A percentile compares a stretch with the other conserved stretches of the same genome.
phyloP scores from a whole-genome alignment of 176 grass and related monocot genomes.

The Stipa capillata region DNA sequence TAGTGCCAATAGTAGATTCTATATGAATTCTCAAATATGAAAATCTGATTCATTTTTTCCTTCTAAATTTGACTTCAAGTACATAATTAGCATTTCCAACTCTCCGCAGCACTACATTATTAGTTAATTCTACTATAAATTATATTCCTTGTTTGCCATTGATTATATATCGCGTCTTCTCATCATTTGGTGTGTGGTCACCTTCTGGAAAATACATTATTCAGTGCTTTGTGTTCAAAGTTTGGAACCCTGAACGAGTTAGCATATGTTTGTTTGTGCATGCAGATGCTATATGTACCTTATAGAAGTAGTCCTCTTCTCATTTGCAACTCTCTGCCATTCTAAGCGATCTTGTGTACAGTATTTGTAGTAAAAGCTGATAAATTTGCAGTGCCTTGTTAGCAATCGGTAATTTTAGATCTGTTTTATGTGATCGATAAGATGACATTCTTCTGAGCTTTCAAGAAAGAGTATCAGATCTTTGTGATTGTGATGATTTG shows the following conservation, averaged over 20 bases:
- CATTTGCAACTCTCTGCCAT: not conserved
- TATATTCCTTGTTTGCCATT: not conserved
- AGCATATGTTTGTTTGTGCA: not conserved
- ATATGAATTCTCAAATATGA: not conserved
- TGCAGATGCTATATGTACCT: not conserved
- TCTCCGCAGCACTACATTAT: not conserved
- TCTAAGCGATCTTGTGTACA: not conserved
- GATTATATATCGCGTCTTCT: not conserved
- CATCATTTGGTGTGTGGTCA: not conserved
- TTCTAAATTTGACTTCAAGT: not conserved
- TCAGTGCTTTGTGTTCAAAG: not conserved
- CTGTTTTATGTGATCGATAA: not conserved
- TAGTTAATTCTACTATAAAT: not conserved
- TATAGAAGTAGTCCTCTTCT: not conserved
- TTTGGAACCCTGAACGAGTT: not conserved
- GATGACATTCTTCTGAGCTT: not conserved
- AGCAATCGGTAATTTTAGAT: not conserved
- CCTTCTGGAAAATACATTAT: not conserved
- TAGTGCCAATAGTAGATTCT: no score
- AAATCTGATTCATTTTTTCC: not conserved
- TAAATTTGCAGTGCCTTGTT: not conserved
- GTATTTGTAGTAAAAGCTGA: not conserved
- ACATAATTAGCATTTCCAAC: not conserved
- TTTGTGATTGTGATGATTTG: not conserved
- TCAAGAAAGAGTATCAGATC: not conserved